Evolutionary conservation across 257 asterid genomes (phyloP).

Genomic region (Solanum neorickii): DNA sequence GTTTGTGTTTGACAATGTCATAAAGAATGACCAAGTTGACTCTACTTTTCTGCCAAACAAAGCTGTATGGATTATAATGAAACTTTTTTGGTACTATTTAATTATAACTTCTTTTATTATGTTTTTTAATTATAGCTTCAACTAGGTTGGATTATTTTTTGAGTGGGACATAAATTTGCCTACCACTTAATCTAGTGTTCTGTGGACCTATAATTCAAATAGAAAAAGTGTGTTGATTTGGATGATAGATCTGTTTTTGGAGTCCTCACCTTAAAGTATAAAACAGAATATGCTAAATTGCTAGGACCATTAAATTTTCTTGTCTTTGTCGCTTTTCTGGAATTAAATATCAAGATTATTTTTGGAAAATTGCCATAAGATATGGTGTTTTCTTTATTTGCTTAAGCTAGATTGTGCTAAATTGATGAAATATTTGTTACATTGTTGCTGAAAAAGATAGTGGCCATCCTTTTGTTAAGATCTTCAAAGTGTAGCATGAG

Average conservation of each 20-base stretch:
- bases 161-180: neutral
- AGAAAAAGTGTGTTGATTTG: neutral
- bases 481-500: too few relatives aligned
- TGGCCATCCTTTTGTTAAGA: too few relatives aligned
- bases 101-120: neutral
- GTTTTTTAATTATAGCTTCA: neutral
- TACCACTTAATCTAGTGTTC: neutral
- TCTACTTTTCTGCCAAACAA: neutral
- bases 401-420: neutral
- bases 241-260: neutral
- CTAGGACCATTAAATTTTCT: neutral
- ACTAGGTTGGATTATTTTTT: neutral
- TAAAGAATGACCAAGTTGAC: neutral
- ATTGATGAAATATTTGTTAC: neutral
- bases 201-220: neutral
- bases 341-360: neutral
- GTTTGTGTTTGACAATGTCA: neutral
- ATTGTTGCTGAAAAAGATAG: neutral
- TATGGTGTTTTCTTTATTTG: neutral
- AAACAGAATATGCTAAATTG: neutral
- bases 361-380: neutral
- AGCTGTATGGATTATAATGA: neutral
- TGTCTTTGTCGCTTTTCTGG: neutral
- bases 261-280: neutral
- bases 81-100: neutral